These are phyloP conservation scores for Colletotrichum viniferum DNA, from an alignment of 2,329 filamentous ascomycete genomes.

Conservation along the genomic window DNA sequence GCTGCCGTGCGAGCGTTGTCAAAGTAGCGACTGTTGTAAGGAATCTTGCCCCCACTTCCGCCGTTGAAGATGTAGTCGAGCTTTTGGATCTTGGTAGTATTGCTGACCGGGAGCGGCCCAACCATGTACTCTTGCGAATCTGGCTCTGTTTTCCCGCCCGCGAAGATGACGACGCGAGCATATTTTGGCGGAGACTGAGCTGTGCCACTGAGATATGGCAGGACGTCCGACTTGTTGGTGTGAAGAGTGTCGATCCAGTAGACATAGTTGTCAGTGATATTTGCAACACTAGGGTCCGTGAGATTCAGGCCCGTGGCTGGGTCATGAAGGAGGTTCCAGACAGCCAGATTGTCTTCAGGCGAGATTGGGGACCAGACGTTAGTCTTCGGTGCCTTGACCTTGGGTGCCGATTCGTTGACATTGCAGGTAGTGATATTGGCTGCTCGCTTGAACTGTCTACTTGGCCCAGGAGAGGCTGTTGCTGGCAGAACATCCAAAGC, in stretches of 20 bases:
- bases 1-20: slow-evolving; percentile 33
- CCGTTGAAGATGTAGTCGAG: slow-evolving; percentile 50
- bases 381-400: slow-evolving; percentile 37
- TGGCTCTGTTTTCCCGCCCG: slow-evolving; percentile 44
- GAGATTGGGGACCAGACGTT: slow-evolving; percentile 48
- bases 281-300: slow-evolving; percentile 40
- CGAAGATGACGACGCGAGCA: slow-evolving; percentile 50
- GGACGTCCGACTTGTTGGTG: slow-evolving; percentile 50
- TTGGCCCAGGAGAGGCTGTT: not conserved
- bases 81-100: slow-evolving; percentile 39
- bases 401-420: slow-evolving; percentile 13
- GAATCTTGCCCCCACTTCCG: slow-evolving; percentile 38
- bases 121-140: slow-evolving; percentile 53
- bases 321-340: slow-evolving; percentile 47
- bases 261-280: slow-evolving; percentile 49
- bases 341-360: slow-evolving; percentile 43
- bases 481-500: not conserved
- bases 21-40: slow-evolving; percentile 37
- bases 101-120: slow-evolving; percentile 49
- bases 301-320: slow-evolving; percentile 47
- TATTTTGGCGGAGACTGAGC: slow-evolving; percentile 39
- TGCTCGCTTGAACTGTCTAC: not conserved
- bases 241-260: slow-evolving; percentile 51
- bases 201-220: slow-evolving; percentile 47
- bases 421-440: slow-evolving; percentile 10